phyloP scores from a whole-genome alignment of 192 early-diverging fungal genomes.

The Chytriomyces sp. region DNA sequence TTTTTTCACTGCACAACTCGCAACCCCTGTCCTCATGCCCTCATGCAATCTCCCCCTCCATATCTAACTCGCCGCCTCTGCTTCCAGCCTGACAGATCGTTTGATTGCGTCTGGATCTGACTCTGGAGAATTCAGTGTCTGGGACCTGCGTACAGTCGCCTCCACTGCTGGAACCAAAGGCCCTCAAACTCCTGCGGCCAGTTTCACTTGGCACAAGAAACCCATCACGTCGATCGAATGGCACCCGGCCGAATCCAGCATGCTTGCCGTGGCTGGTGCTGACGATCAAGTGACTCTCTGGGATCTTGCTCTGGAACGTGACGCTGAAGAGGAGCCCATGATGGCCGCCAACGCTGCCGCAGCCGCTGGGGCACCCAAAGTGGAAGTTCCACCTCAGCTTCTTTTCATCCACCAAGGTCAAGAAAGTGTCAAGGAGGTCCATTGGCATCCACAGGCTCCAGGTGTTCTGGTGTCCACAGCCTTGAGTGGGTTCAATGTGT shows the following conservation, averaged over 20 bases:
- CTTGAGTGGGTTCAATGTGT: conserved; percentile 90
- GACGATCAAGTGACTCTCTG: conserved; percentile 97
- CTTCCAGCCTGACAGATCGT: conserved; percentile 68
- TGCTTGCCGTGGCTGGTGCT: conserved; percentile 87
- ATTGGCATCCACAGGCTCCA: conserved; percentile 95
- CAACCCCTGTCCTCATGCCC: not conserved
- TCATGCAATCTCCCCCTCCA: not conserved
- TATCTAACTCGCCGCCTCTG: conserved; percentile 9
- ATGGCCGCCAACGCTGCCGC: conserved; percentile 42
- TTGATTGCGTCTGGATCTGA: conserved; percentile 92
- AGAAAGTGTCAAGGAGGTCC: conserved; percentile 90
- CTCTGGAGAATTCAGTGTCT: conserved; percentile 91
- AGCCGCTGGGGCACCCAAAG: conserved; percentile 56
- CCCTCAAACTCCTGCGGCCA: conserved; percentile 76
- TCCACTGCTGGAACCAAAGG: conserved; percentile 36
- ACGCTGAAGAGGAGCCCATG: conserved; percentile 83
- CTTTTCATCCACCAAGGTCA: conserved; percentile 89
- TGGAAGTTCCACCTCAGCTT: conserved; percentile 91
- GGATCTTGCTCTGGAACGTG: conserved; percentile 97
- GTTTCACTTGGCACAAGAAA: conserved; percentile 91
- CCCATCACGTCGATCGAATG: conserved; percentile 97
- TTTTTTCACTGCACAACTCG: conserved; percentile 42
- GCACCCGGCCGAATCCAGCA: conserved; percentile 90
- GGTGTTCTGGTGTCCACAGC: conserved; percentile 89
- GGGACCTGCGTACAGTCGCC: conserved; percentile 83